Percentiles rank a stretch among this genome's conserved stretches.
Evolutionary conservation across 179 eudicot genomes (phyloP).

Genomic region (Silene coronaria): DNA sequence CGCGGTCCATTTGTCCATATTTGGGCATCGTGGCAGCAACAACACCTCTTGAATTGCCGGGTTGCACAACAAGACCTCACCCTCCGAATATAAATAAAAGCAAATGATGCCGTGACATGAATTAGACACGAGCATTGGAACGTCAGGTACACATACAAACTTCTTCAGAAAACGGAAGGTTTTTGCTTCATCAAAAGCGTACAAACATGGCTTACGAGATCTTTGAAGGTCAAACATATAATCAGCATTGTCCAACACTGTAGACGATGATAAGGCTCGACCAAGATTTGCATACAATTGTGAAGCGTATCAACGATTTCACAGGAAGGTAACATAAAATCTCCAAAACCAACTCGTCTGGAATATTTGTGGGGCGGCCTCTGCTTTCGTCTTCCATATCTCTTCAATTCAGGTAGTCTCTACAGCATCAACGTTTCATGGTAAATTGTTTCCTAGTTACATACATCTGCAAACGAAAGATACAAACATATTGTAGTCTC

Average conservation of each 20-base stretch:
- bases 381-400: too few relatives aligned
- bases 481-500: too few relatives aligned
- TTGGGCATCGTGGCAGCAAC: background rate
- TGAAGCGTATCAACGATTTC: conserved; percentile 9
- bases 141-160: conserved; percentile 4
- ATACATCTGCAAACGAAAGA: too few relatives aligned
- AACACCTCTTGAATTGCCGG: background rate
- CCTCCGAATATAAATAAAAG: background rate
- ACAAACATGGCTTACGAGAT: background rate
- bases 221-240: background rate
- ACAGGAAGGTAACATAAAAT: conserved; percentile 4
- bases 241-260: background rate
- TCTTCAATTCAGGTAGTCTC: too few relatives aligned
- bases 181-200: background rate
- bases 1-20: too few relatives aligned
- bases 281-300: conserved; percentile 17
- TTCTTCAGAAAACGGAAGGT: background rate
- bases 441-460: too few relatives aligned
- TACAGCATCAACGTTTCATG: too few relatives aligned
- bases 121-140: background rate
- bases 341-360: background rate
- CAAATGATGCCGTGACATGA: conserved; percentile 9
- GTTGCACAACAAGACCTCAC: background rate
- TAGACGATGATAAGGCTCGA: background rate
- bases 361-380: too few relatives aligned